Evolutionary conservation across 257 asterid species (phyloP).

Genomic region (Solanum boliviense): DNA sequence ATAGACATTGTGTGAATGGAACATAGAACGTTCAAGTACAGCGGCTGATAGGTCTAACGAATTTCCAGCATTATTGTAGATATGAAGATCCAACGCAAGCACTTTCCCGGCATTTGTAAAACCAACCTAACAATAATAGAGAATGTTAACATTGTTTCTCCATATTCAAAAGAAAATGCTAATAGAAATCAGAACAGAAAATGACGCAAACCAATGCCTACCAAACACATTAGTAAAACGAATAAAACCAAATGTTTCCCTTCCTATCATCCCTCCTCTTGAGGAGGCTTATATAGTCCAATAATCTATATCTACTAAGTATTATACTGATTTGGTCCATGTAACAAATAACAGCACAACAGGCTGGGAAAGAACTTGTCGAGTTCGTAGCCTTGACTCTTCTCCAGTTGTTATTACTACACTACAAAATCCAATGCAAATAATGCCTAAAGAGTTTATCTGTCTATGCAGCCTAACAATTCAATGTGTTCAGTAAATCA

Average conservation of each 20-base stretch:
- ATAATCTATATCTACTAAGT: background rate
- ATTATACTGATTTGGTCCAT: background rate
- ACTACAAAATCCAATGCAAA: background rate
- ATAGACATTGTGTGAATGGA: constrained; percentile 82
- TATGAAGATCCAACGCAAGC: constrained; percentile 82
- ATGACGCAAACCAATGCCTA: background rate
- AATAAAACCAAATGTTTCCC: background rate
- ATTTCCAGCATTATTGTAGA: constrained; percentile 82
- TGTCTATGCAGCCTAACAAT: background rate
- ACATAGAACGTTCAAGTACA: constrained; percentile 95
- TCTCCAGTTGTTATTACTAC: background rate
- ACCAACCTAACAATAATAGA: constrained; percentile 52
- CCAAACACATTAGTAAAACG: background rate
- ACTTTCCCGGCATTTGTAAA: constrained; percentile 73
- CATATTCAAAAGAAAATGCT: constrained; percentile 4
- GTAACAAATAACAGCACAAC: background rate
- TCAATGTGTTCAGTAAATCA: background rate
- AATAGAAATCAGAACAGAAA: background rate
- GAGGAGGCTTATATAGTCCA: background rate
- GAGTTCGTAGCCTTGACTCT: background rate
- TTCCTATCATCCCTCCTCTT: background rate
- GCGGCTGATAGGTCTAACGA: constrained; percentile 87
- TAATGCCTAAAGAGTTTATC: background rate
- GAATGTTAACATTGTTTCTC: background rate
- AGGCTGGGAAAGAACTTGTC: background rate